Evolutionary conservation across 2,329 filamentous ascomycete genomes (phyloP).

Genomic region (Phoma sp.): DNA sequence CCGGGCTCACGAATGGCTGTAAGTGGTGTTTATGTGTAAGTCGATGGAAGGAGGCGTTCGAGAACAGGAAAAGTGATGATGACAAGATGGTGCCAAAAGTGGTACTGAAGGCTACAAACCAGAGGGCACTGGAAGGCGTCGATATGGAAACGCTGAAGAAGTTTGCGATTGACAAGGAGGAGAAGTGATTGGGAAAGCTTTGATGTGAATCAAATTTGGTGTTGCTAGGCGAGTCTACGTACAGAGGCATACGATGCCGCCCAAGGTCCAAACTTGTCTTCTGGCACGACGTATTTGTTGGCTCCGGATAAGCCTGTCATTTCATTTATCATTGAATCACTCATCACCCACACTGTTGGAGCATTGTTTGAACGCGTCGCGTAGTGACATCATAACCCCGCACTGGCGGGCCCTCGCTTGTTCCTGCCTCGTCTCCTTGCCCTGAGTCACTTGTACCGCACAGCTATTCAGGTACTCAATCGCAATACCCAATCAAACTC

Average conservation of each 20-base stretch:
- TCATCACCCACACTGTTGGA: not conserved
- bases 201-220: too few relatives aligned
- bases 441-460: not conserved
- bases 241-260: too few relatives aligned
- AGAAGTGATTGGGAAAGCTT: not conserved
- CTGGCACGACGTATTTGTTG: too few relatives aligned
- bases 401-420: constrained; percentile 6
- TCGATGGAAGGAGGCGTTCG: constrained; percentile 67
- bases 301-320: not conserved
- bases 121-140: constrained; percentile 59
- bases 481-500: not conserved
- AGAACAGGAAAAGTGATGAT: constrained; percentile 58
- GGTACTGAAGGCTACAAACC: constrained; percentile 61
- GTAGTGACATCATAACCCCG: constrained; percentile 14
- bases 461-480: constrained; percentile 12
- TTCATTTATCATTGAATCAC: not conserved
- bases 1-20: constrained; percentile 65
- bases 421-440: not conserved
- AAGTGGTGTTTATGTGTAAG: constrained; percentile 70
- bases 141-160: constrained; percentile 58
- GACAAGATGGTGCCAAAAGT: constrained; percentile 58
- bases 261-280: too few relatives aligned
- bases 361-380: not conserved
- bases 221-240: too few relatives aligned
- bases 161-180: constrained; percentile 55